A percentile compares a stretch with the other conserved stretches of the same genome.
phyloP scores from a whole-genome alignment of 306 rosid genomes.

The Parietaria judaica region DNA sequence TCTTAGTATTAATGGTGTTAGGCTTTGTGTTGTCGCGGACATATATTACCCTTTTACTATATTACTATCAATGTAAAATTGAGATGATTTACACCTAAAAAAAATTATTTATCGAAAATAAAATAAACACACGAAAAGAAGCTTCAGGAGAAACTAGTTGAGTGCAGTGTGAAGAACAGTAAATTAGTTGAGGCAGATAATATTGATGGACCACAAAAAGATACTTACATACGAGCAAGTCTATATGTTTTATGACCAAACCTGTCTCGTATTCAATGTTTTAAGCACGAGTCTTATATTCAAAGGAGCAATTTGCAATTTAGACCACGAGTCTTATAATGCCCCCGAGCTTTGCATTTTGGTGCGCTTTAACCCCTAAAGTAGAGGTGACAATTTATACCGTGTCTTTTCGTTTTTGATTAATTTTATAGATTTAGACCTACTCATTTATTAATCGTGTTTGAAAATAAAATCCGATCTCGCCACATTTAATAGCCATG shows the following conservation, averaged over 20 bases:
- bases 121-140: not conserved
- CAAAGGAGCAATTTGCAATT: not conserved
- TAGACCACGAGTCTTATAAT: too few species aligned
- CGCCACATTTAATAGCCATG: too few species aligned
- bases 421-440: too few species aligned
- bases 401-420: too few species aligned
- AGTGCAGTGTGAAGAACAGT: not conserved
- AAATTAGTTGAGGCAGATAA: constrained; percentile 1
- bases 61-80: not conserved
- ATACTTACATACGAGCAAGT: constrained; percentile 1
- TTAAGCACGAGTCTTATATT: not conserved
- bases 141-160: constrained; percentile 4
- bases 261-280: constrained; percentile 9
- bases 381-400: too few species aligned
- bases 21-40: constrained; percentile 3
- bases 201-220: constrained; percentile 29
- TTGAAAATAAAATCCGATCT: not conserved
- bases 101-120: too few species aligned
- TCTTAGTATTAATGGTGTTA: constrained; percentile 5
- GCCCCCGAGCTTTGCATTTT: too few species aligned
- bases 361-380: too few species aligned
- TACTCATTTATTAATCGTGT: not conserved
- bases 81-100: not conserved
- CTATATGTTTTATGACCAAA: not conserved
- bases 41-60: not conserved